These are phyloP conservation scores for Suillus placidus DNA, from an alignment of 768 basidiomycete genomes.

Conservation along the genomic window DNA sequence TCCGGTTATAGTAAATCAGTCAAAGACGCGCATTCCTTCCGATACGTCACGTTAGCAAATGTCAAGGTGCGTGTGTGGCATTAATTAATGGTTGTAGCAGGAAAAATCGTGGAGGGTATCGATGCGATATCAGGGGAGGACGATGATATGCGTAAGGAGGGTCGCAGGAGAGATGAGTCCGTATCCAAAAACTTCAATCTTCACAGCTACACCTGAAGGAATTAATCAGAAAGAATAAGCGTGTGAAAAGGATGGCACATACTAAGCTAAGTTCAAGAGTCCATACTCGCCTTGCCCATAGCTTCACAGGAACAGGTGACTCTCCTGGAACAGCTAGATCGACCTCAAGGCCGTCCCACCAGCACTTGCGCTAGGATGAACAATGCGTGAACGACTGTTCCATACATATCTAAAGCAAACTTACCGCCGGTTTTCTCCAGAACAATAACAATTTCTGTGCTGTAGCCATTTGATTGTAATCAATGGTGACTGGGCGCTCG, in stretches of 20 bases:
- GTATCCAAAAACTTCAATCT: neutral
- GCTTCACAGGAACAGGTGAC: conserved; percentile 66
- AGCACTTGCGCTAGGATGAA: conserved; percentile 85
- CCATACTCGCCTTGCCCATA: conserved; percentile 99
- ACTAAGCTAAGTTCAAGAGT: conserved; percentile 96
- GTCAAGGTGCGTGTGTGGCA: conserved; percentile 9
- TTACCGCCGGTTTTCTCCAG: conserved; percentile 99
- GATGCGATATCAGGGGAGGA: conserved; percentile 4
- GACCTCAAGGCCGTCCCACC: conserved; percentile 98
- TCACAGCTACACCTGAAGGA: conserved; percentile 4
- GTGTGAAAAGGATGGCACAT: conserved; percentile 21
- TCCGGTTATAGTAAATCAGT: neutral
- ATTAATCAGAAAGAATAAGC: neutral
- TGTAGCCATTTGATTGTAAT: conserved; percentile 93
- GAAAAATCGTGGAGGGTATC: conserved; percentile 9
- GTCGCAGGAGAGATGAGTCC: neutral
- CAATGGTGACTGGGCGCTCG: conserved; percentile 77
- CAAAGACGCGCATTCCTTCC: conserved; percentile 4
- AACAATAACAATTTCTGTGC: conserved; percentile 96
- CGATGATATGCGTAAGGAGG: conserved; percentile 8
- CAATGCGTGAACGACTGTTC: neutral
- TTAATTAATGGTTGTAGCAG: conserved; percentile 13
- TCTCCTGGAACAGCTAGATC: conserved; percentile 67
- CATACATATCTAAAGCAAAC: conserved; percentile 34
- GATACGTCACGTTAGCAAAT: conserved; percentile 7